These are phyloP conservation scores for Candida ipomoeae DNA, from an alignment of 805 yeast genomes.

Conservation along the genomic window DNA sequence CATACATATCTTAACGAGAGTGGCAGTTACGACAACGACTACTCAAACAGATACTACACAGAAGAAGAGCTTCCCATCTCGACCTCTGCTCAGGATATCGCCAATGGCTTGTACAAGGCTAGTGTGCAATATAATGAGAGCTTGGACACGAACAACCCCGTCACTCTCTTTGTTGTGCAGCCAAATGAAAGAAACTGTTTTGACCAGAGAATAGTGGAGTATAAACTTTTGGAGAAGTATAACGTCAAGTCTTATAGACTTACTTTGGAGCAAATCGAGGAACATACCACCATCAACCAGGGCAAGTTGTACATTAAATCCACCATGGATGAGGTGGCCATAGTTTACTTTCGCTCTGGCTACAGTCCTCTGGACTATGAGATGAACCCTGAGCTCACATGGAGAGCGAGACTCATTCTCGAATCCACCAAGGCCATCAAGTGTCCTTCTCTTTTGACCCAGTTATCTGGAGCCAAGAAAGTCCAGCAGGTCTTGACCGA, in stretches of 20 bases:
- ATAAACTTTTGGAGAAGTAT: constrained; percentile 51
- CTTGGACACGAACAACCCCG: constrained; percentile 30
- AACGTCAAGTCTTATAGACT: constrained; percentile 62
- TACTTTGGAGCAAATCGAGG: constrained; percentile 56
- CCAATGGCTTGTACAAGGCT: constrained; percentile 67
- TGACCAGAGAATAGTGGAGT: constrained; percentile 87
- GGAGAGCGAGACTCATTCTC: constrained; percentile 71
- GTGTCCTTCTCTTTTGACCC: constrained; percentile 87
- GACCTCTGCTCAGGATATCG: constrained; percentile 56
- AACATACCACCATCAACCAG: constrained; percentile 37
- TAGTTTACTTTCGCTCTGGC: constrained; percentile 87
- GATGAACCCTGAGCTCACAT: constrained; percentile 48
- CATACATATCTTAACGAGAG: constrained; percentile 62
- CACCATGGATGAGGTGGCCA: constrained; percentile 70
- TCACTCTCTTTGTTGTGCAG: constrained; percentile 77
- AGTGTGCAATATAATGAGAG: constrained; percentile 47
- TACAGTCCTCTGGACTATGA: constrained; percentile 82
- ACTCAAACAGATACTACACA: constrained; percentile 40
- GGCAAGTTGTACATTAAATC: constrained; percentile 50
- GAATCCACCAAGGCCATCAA: constrained; percentile 81
- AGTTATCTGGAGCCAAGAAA: constrained; percentile 89
- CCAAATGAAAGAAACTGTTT: constrained; percentile 82
- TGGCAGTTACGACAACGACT: constrained; percentile 51
- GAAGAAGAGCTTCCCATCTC: constrained; percentile 60
- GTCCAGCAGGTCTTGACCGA: constrained; percentile 84